phyloP scores from a whole-genome alignment of 257 asterid genomes.

The Fraxinus cuspidata region DNA sequence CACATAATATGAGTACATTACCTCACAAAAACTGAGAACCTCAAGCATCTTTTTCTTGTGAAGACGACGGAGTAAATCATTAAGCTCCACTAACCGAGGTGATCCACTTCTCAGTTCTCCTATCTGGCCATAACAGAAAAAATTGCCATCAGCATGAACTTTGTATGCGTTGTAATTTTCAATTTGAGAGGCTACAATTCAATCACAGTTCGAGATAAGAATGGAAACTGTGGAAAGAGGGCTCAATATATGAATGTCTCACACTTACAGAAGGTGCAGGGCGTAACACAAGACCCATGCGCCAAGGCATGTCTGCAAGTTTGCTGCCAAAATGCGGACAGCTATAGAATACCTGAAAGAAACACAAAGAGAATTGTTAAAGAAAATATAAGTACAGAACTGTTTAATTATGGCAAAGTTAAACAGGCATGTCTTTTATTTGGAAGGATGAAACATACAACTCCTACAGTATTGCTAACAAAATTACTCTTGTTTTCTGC shows the following conservation, averaged over 20 bases:
- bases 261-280: constrained; percentile 96
- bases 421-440: constrained; percentile 13
- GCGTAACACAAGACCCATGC: constrained; percentile 96
- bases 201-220: constrained; percentile 13
- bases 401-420: not conserved
- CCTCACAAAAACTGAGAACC: constrained; percentile 98
- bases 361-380: constrained; percentile 12
- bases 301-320: constrained; percentile 99
- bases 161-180: constrained; percentile 17
- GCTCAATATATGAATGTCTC: constrained; percentile 11
- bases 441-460: constrained; percentile 54
- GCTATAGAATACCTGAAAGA: constrained; percentile 87
- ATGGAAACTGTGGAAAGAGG: not conserved
- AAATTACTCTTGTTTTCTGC: constrained; percentile 72
- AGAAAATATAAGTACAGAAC: constrained; percentile 13
- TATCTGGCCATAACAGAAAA: constrained; percentile 56
- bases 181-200: constrained; percentile 11
- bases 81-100: constrained; percentile 87
- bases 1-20: constrained; percentile 25
- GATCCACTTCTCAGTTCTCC: constrained; percentile 99
- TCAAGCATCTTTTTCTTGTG: constrained; percentile 72
- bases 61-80: constrained; percentile 74
- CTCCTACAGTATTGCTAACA: constrained; percentile 83
- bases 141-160: constrained; percentile 22
- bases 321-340: constrained; percentile 99